Evolutionary conservation across 1,139 yeast species (phyloP).

Genomic region (Scheffersomyces lignicola): DNA sequence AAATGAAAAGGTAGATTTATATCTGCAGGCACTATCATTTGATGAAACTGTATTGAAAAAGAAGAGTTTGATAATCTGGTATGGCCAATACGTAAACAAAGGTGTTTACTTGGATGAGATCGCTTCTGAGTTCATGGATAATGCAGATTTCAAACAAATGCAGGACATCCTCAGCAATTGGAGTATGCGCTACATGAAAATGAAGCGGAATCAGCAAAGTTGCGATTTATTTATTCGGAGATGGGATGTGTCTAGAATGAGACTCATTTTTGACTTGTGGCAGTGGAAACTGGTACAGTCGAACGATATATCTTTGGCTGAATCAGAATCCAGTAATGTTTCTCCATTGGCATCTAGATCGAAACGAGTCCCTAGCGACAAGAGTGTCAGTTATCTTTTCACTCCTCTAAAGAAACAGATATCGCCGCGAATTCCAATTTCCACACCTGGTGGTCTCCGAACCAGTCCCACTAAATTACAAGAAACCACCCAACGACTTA

Average conservation of each 20-base stretch:
- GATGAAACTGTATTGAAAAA: constrained; percentile 24
- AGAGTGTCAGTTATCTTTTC: constrained; percentile 23
- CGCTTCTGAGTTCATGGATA: constrained; percentile 30
- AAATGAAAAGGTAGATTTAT: not conserved
- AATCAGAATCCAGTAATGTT: constrained; percentile 21
- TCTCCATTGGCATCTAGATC: constrained; percentile 39
- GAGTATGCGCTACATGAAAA: constrained; percentile 40
- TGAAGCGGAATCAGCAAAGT: constrained; percentile 35
- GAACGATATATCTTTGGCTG: constrained; percentile 9
- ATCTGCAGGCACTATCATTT: constrained; percentile 19
- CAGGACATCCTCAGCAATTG: constrained; percentile 33
- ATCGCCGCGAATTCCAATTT: constrained; percentile 11
- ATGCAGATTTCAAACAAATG: constrained; percentile 25
- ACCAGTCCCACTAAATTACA: constrained; percentile 42
- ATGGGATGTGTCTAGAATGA: constrained; percentile 30
- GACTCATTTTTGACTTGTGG: constrained; percentile 42
- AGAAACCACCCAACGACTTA: constrained; percentile 39
- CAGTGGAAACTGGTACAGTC: constrained; percentile 19
- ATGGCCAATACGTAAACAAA: constrained; percentile 27
- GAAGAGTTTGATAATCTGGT: constrained; percentile 35
- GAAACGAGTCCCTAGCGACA: constrained; percentile 7
- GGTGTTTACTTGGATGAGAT: constrained; percentile 23
- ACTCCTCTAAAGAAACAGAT: constrained; percentile 37
- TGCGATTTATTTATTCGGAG: constrained; percentile 35
- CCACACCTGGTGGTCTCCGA: constrained; percentile 23